Evolutionary conservation across 108 stramenopile species (phyloP).

Genomic region (Cyclotella sp.): DNA sequence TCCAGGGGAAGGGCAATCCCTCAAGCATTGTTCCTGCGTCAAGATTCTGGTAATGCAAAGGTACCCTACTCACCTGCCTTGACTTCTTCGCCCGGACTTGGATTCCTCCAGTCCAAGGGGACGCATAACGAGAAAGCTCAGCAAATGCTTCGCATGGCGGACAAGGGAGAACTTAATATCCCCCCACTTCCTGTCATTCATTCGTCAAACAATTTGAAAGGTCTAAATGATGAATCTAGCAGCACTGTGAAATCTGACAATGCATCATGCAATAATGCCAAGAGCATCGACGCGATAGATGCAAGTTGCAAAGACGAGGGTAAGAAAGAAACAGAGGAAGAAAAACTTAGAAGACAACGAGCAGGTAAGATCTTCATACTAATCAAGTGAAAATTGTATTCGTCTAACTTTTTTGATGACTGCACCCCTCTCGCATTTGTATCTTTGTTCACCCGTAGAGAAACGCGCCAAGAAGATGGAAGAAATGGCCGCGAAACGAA

Average conservation of each 20-base stretch:
- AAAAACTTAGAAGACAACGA: constrained; percentile 17
- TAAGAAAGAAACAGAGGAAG: constrained; percentile 25
- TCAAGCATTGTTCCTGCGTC: constrained; percentile 26
- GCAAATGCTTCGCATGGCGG: constrained; percentile 26
- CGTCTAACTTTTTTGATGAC: background rate
- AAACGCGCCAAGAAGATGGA: constrained; percentile 52
- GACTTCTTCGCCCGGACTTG: constrained; percentile 23
- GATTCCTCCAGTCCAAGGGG: constrained; percentile 12
- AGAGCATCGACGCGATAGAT: background rate
- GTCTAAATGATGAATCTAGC: constrained; percentile 8
- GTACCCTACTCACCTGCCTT: constrained; percentile 28
- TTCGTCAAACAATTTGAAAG: background rate
- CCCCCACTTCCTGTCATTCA: constrained; percentile 18
- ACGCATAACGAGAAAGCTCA: constrained; percentile 19
- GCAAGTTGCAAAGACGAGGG: background rate
- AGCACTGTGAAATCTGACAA: constrained; percentile 12
- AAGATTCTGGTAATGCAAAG: constrained; percentile 14
- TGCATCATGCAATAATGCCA: background rate
- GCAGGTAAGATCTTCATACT: constrained; percentile 1
- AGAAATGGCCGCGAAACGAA: constrained; percentile 44
- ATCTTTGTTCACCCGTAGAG: constrained; percentile 1
- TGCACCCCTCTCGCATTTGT: background rate
- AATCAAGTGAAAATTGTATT: background rate
- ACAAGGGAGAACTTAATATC: constrained; percentile 24
- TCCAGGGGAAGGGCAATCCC: constrained; percentile 33